Base-by-base conservation (phyloP, 1,284 basidiomycete species). In the Cutaneotrichosporon curvatum region DNA sequence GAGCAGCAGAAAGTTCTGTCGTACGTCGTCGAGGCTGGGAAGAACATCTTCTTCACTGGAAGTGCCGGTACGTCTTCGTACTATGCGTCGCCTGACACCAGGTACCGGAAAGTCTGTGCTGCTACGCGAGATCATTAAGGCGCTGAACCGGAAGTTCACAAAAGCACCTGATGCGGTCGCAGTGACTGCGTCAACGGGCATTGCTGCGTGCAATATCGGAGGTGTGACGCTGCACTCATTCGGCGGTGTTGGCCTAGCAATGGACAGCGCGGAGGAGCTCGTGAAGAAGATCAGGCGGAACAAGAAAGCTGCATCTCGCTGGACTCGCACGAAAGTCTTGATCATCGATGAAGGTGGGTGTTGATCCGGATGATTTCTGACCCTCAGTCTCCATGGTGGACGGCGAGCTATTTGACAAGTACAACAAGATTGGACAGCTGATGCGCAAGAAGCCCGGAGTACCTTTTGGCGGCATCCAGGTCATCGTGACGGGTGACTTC, bases 31-130 rank as follows among this genome's bases (percentile, higher is more conserved):
- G 69, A 82, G 22, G 73, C 79, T 14, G 81, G 81, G 3, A 73
- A 83, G 45, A 94, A 82, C 59, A 67, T 97, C n/a, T 98, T 98
- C 64, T 98, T 96, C 71, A 98, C 94, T 0, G 94, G 95, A 20
- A 91, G 87, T 74, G 94, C 90, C 50, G 90, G 90, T 91, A 57
- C 60, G 84, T 75, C 22, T 9, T 5, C 28, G 8, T 12, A 28
- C 25, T 28, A 12, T 28, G 19, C 5, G 7, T 8, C 22, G 16
- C 19, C 39, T 48, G 9, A 40, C 36, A 4, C 10, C 52, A 87
- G 90, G 90, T 45, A 95, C 91, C 8, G 91, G 92, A 43, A 97
- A 96, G 73, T 95, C 91, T 0, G 87, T 96, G 7, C 75, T 96
- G 2, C 76, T 97, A n/a, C 79, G 87, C 4, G 85, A 89, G 63